Evolutionary conservation across 768 basidiomycete species (phyloP), one percentile per base, ranked within the genome.

Genomic region (Clavaria fumosa): DNA sequence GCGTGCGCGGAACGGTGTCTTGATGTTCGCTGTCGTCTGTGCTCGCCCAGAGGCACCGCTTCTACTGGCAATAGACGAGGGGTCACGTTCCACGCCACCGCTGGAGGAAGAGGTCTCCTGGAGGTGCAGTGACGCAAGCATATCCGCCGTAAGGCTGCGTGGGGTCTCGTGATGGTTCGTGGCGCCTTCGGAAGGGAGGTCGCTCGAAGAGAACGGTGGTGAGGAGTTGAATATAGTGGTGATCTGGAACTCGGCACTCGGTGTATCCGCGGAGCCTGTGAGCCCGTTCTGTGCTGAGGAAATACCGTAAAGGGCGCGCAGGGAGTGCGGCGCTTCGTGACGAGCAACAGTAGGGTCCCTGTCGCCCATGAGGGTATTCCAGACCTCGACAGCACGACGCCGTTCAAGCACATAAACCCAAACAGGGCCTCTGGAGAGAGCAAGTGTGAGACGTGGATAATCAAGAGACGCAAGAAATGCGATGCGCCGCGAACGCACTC

Each of bases 401-500:
- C 84, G 72, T 52, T 86, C 85, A 43, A 89, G 76, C 26, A 89
- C 78, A 54, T 86, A 89, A 15, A 89, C 82, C 80, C 85, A 86
- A n/a, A 85, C 80, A 14, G 84, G 78, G 40, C 81, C 82, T 44
- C 83, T 86, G 43, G 37, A 42, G 41, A 38, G 31, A 41, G 10
- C 12, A 18, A 12, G 27, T 11, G 22, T 15, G n/a, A n/a, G n/a
- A n/a, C n/a, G n/a, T n/a, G 34, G 34, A n/a, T 19, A 17, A 10
- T 21, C 9, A 7, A 24, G 27, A 2, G 18, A 34, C 31, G 35
- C 26, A 30, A 37, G 41, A 33, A 20, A 37, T 23, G 34, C 7
- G 15, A 35, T 28, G 23, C 42, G 21, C 9, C 24, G 18, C 26
- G 19, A 21, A 72, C 79, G 65, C 54, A 86, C 85, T 85, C 81